Conservation (phyloP, 1,139 yeast species). For the Neolecta irregularis region DNA sequence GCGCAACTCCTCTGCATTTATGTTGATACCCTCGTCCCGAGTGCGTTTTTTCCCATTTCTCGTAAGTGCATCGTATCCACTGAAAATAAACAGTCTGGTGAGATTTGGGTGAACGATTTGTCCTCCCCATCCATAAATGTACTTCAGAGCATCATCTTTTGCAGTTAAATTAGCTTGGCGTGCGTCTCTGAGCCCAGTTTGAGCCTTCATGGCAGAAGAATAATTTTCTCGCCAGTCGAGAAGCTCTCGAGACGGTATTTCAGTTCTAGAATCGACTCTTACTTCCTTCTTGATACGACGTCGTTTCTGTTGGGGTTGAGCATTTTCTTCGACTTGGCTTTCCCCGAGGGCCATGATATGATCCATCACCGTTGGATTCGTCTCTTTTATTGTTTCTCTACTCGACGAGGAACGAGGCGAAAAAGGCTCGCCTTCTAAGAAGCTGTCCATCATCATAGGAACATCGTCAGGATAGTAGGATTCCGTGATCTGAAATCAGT, state of each 20-base stretch:
- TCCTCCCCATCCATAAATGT: not conserved
- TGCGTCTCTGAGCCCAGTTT: not conserved
- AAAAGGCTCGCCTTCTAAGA: constrained; percentile 1
- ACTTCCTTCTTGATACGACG: not conserved
- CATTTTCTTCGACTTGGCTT: not conserved
- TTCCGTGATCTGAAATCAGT: not conserved
- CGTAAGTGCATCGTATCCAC: not conserved
- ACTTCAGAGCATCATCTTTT: not conserved
- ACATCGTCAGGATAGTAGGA: not conserved
- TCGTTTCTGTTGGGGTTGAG: not conserved
- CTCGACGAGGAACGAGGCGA: not conserved
- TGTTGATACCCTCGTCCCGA: not conserved
- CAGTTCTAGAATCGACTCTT: not conserved
- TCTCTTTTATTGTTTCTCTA: not conserved
- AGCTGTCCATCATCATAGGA: no score
- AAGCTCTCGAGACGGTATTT: not conserved
- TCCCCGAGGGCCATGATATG: not conserved
- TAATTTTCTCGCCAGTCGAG: constrained; percentile 4
- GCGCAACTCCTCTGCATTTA: no score
- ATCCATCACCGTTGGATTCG: not conserved
- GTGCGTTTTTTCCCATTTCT: constrained; percentile 1
- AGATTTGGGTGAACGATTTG: constrained; percentile 1
- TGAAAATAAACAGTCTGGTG: not conserved
- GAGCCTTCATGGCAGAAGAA: constrained; percentile 1
- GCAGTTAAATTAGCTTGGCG: constrained; percentile 1